Percentiles rank a stretch among this genome's conserved stretches.
Evolutionary conservation across 2,329 filamentous ascomycete species (phyloP).

Genomic region (Torrubiella hemipterigena): DNA sequence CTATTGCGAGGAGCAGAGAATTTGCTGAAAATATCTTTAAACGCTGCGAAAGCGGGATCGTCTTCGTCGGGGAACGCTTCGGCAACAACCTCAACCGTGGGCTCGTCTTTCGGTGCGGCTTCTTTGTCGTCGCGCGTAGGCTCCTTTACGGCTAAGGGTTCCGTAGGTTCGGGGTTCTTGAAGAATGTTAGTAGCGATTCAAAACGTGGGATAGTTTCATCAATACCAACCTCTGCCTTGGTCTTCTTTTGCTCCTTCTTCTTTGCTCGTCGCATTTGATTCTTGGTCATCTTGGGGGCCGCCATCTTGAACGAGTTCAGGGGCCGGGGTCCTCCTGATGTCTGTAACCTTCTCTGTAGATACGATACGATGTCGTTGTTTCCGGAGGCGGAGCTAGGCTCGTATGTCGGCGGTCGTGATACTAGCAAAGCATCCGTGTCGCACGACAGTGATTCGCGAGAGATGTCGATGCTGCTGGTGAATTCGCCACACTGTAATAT

Average conservation of each 20-base stretch:
- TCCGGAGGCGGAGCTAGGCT: no score
- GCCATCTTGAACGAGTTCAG: constrained; percentile 53
- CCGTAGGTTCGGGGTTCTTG: neutral
- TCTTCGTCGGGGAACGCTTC: constrained; percentile 31
- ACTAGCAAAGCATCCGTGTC: no score
- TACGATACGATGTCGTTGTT: no score
- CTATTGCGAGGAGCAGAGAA: constrained; percentile 59
- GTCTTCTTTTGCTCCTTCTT: constrained; percentile 84
- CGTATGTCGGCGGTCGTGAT: no score
- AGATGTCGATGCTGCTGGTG: no score
- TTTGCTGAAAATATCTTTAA: constrained; percentile 68
- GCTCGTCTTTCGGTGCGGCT: constrained; percentile 24
- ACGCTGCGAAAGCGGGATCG: constrained; percentile 73
- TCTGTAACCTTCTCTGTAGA: no score
- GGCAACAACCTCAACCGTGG: constrained; percentile 26
- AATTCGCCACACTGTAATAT: no score
- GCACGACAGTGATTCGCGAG: no score
- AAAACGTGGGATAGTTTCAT: neutral
- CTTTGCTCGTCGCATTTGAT: constrained; percentile 82
- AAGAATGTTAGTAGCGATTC: neutral
- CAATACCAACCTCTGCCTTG: constrained; percentile 35
- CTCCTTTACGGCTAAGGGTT: neutral
- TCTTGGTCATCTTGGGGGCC: constrained; percentile 72
- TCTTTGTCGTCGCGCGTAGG: constrained; percentile 19
- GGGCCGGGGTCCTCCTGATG: no score